These are phyloP conservation scores for Nicotiana knightiana DNA, from an alignment of 257 asterid genomes.

Conservation along the genomic window DNA sequence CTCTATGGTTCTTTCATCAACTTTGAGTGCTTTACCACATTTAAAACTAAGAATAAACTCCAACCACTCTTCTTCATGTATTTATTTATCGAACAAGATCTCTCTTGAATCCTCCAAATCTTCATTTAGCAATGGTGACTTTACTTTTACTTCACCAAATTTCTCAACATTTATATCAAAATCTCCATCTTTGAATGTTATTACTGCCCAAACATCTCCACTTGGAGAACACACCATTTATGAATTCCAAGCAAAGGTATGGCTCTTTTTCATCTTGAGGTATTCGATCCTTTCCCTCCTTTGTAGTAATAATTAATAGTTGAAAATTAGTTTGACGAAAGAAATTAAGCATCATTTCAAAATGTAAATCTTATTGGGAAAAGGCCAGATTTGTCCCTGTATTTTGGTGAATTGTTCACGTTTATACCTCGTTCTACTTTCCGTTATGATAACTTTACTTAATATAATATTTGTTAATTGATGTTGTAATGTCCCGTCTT, in stretches of 20 bases:
- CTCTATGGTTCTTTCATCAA: neutral
- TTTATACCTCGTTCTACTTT: too few relatives aligned
- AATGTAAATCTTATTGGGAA: neutral
- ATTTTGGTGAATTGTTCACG: too few relatives aligned
- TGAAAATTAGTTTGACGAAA: neutral
- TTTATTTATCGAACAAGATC: neutral
- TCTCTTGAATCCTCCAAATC: neutral
- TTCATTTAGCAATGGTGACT: neutral
- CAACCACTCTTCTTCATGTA: neutral
- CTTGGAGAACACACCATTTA: neutral
- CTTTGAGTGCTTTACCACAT: neutral
- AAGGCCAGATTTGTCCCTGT: too few relatives aligned
- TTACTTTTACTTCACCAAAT: neutral
- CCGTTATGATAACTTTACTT: too few relatives aligned
- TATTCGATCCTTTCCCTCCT: neutral
- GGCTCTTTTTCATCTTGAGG: too few relatives aligned
- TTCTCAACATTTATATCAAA: neutral
- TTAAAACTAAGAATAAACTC: neutral
- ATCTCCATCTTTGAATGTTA: neutral
- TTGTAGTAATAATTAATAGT: too few relatives aligned
- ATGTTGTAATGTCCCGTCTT: too few relatives aligned
- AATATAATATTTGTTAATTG: too few relatives aligned
- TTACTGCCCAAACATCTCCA: conserved; percentile 6
- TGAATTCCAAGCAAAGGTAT: neutral
- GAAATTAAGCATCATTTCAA: neutral